Evolutionary conservation across 1,284 basidiomycete genomes (phyloP), one percentile per base, ranked within the genome.

Genomic region (Mycocalia duriaeana): DNA sequence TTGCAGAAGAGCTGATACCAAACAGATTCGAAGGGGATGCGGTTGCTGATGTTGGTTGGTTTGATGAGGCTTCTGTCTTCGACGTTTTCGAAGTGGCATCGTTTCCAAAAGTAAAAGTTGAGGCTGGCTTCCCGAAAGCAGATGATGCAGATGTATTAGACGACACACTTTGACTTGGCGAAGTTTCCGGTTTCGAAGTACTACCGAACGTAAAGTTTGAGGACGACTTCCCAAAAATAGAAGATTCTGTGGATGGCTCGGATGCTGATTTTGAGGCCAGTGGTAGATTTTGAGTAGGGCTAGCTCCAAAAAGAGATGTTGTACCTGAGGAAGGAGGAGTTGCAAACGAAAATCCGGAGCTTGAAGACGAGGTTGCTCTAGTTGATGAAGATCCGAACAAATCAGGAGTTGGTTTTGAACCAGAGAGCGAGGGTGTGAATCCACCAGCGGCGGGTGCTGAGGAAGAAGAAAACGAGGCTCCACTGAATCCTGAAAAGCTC

Each of bases 401-500:
- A 28, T 46, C 46, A 20, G 44, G 24, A 20, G 44, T 9, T 2
- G 37, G 8, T 25, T 40, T 24, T n/a, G 50, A 47, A 43, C 20
- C 25, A 36, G n/a, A 46, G 22, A n/a, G 42, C 41, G 43, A 20
- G 25, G 49, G 25, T 18, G 41, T 45, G 35, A 53, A 44, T 22
- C 47, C 25, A 34, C 25, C 16, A 7, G 46, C 41, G 35, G 46
- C 23, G 23, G 37, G 26, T 3, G 46, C 26, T 18, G 47, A 37
- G 14, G 44, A 42, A 5, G 50, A 44, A 25, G 52, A 31, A 2
- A 35, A 13, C 25, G 34, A 19, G 23, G 42, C 22, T 25, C 8
- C 25, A 20, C 52, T 53, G 44, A 65, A 65, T 6, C 60, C 59
- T 36, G 57, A 53, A 47, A 73, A 73, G 7, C 63, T 54, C 23